Base-by-base conservation (phyloP, 257 asterid species). In the Pogostemon cablin region DNA sequence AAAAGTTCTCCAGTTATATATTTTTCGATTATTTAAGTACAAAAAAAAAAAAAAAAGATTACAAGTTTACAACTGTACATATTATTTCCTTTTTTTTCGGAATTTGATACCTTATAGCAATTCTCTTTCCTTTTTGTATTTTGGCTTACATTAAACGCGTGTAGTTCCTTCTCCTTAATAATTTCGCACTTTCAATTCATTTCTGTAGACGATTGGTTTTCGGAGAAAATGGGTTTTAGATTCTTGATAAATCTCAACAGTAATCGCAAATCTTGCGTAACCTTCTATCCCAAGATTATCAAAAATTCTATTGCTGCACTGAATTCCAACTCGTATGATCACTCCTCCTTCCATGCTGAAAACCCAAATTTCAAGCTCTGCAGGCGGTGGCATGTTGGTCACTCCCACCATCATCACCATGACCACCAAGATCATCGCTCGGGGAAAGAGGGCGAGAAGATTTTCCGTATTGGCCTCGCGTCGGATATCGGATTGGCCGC, bases 381-480 rank as follows among this genome's bases (percentile, higher is more conserved):
- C 15, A 81, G 85, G 77, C 84, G 99, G 75, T 91, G 97, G 93
- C 97, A 93, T 68, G 72, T 82, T 60, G 97, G 96, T 42, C 90
- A 90, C 83, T 69, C 85, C 62, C 83, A 83, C 73, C 79, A 81
- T 75, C 82, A 83, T 72, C 83, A 69, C 42, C 32, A 25, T 25
- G 81, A 79, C 4, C 79, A 78, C 75, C 78, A 62, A 3, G 87
- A 87, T 53, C 53, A 60, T 53, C 74, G 40, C 5, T 76, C 93
- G 20, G 95, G 90, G 20, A 79, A 87, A 64, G 92, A 85, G 69
- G 96, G 96, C 2, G 96, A 91, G 85, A 87, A 69, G 79, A 91
- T 93, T 58, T 91, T 93, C 90, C 93, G 93, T 4, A 81, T 93
- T 7, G 99, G 99, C 40, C 88, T 91, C 11, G 93, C 88, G n/a